These are phyloP conservation scores for Niveomyces coronatus DNA, from an alignment of 2,329 filamentous ascomycete genomes.

Conservation along the genomic window DNA sequence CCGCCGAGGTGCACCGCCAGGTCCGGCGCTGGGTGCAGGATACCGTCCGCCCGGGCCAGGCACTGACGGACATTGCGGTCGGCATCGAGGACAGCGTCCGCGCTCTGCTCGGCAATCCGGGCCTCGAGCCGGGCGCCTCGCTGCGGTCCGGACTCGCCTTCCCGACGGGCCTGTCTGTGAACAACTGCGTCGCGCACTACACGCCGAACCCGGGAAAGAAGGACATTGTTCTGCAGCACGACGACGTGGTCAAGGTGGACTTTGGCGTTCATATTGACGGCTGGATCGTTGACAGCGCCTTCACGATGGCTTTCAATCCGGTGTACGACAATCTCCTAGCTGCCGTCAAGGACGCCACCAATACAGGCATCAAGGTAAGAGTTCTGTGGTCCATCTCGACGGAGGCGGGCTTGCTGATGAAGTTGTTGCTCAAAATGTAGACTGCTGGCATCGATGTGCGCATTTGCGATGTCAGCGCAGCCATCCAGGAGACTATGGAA, in stretches of 20 bases:
- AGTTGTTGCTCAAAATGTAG: neutral
- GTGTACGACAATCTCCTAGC: constrained; percentile 61
- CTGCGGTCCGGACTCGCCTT: constrained; percentile 71
- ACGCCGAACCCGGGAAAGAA: constrained; percentile 76
- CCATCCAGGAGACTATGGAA: constrained; percentile 82
- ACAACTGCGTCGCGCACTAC: constrained; percentile 73
- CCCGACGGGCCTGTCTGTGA: constrained; percentile 70
- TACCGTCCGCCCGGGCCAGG: constrained; percentile 67
- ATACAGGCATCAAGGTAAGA: constrained; percentile 61
- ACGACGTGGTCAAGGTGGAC: constrained; percentile 70
- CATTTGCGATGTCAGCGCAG: constrained; percentile 69
- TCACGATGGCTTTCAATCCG: constrained; percentile 64
- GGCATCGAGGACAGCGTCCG: constrained; percentile 73
- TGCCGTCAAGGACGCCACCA: constrained; percentile 64
- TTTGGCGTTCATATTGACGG: constrained; percentile 70
- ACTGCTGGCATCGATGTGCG: constrained; percentile 75
- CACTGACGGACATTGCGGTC: constrained; percentile 65
- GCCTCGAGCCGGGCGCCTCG: constrained; percentile 63
- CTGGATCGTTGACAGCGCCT: constrained; percentile 67
- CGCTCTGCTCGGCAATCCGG: constrained; percentile 61
- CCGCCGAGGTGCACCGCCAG: constrained; percentile 70
- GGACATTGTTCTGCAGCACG: constrained; percentile 48
- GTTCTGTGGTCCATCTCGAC: neutral
- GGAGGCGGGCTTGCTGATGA: neutral
- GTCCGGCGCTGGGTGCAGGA: constrained; percentile 71